Evolutionary conservation across 805 yeast genomes (phyloP).

Genomic region (Candida corydali): DNA sequence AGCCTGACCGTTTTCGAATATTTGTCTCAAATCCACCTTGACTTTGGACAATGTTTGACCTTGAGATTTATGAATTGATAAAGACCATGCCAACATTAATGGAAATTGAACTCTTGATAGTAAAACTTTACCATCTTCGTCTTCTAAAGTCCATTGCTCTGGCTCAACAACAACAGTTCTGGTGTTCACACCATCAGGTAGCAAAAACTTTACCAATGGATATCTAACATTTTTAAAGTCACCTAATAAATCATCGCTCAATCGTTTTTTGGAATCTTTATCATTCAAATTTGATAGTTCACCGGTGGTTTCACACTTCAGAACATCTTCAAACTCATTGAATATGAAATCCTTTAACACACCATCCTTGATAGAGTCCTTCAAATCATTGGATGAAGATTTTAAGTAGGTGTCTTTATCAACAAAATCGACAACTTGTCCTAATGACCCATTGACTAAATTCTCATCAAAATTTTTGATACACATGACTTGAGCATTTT

Average conservation of each 20-base stretch:
- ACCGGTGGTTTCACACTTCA: constrained; percentile 1
- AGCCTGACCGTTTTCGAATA: constrained; percentile 92
- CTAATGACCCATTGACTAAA: constrained; percentile 74
- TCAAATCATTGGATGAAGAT: not conserved
- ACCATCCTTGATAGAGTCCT: constrained; percentile 1
- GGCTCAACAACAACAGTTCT: constrained; percentile 77
- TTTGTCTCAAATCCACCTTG: constrained; percentile 77
- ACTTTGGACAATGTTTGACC: constrained; percentile 83
- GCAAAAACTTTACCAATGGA: constrained; percentile 76
- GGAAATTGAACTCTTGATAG: constrained; percentile 83
- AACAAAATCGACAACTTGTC: constrained; percentile 58
- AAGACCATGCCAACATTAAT: constrained; percentile 90
- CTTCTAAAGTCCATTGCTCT: constrained; percentile 78
- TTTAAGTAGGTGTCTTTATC: constrained; percentile 38
- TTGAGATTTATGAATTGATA: constrained; percentile 93
- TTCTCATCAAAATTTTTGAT: constrained; percentile 69
- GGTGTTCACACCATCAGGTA: constrained; percentile 62
- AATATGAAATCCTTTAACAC: constrained; percentile 14
- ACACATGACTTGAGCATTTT: constrained; percentile 81
- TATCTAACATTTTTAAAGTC: constrained; percentile 46
- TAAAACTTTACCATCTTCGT: constrained; percentile 60
- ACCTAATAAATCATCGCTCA: constrained; percentile 39
- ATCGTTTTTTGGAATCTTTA: constrained; percentile 44
- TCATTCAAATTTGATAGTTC: not conserved
- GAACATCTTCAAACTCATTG: constrained; percentile 4